These are phyloP conservation scores for Salix exigua DNA, from an alignment of 345 rosid species.

Conservation along the genomic window DNA sequence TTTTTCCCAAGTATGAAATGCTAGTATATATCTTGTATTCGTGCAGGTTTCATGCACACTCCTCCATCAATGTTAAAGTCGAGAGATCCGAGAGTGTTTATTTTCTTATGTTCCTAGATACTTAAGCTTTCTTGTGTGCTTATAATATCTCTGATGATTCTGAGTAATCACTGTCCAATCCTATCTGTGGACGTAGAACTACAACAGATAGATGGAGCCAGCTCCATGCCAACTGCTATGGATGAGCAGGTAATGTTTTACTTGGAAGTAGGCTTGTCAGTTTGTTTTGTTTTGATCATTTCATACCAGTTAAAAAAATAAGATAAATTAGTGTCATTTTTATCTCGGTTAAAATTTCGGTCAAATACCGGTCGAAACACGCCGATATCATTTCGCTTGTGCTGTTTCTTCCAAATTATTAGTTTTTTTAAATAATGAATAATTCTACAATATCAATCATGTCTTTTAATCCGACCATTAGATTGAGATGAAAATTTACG, in stretches of 20 bases:
- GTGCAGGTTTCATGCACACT: conserved; percentile 83
- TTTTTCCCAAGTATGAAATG: no score
- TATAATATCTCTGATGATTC: not conserved
- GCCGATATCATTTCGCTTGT: no score
- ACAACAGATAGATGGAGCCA: conserved; percentile 54
- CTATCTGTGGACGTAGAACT: conserved; percentile 57
- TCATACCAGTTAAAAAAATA: no score
- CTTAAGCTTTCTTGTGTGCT: not conserved
- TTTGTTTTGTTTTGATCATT: no score
- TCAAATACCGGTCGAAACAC: no score
- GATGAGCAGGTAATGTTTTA: conserved; percentile 66
- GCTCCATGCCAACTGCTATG: conserved; percentile 69
- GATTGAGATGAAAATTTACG: no score
- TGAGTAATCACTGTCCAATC: not conserved
- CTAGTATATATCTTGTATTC: not conserved
- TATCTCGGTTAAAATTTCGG: no score
- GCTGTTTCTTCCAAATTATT: no score
- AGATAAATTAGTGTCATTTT: no score
- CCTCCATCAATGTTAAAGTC: conserved; percentile 74
- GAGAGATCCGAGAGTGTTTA: conserved; percentile 45
- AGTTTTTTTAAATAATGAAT: no score
- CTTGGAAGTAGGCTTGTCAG: not conserved
- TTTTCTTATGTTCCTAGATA: conserved; percentile 14
- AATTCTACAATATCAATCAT: no score
- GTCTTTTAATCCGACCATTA: no score